Evolutionary conservation across 345 rosid genomes (phyloP), one percentile per base, ranked within the genome.

Genomic region (Boechera stricta): DNA sequence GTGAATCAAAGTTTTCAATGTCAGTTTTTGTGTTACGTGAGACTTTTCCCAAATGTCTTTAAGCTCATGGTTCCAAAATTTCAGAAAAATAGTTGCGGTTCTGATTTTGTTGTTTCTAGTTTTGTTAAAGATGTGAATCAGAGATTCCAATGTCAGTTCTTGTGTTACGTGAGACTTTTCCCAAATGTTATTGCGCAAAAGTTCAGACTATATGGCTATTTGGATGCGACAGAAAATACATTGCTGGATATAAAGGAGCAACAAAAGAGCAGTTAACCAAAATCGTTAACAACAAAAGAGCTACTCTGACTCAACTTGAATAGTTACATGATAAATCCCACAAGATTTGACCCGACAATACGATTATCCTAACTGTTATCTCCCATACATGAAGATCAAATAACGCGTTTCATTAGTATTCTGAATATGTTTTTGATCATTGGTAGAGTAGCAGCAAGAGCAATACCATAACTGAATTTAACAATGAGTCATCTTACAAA

Each of bases 341-440:
- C 80, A 73, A 39, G 73, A 77, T 57, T 72, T 88, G 97, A 82
- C 98, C 90, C 12, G 91, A 85, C 75, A 94, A 53, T 2, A 86
- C 89, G 31, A 72, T 55, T 83, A 86, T 89, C 73, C 96, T 94
- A 2, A 66, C 77, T 12, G 96, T 94, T 24, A 90, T 81, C 10
- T 91, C 86, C 97, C 98, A 91, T 6, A 94, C 86, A 64, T 90
- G 98, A 42, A 94, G 86, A 79, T 88, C 97, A 87, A 70, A 94
- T 67, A 21, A 86, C 77, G 15, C 89, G 80, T 68, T 91, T 91
- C 97, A 90, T 91, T 12, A 91, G 78, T 70, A 90, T 86, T 9
- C 75, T 69, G 26, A 83, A 81, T 28, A 94, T 75, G 52, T 82
- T 84, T 57, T 77, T 85, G 39, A 94, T 86, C 93, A 88, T 83